These are phyloP conservation scores for Leptosphaerulina australis DNA, from an alignment of 2,329 filamentous ascomycete species.

Conservation along the genomic window DNA sequence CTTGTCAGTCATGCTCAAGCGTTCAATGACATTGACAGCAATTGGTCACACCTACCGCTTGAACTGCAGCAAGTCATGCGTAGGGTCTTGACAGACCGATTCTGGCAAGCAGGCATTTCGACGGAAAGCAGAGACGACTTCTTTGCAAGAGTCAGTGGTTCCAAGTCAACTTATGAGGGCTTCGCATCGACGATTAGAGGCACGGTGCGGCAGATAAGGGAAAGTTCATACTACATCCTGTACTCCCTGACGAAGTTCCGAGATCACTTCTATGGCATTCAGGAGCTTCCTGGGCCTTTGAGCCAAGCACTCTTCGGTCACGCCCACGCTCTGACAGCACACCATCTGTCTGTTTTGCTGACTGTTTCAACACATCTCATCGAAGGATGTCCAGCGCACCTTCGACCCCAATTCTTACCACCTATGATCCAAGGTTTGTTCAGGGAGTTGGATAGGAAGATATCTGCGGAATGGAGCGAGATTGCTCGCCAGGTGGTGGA, in stretches of 20 bases:
- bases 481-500: conserved; percentile 64
- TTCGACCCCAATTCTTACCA: conserved; percentile 80
- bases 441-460: conserved; percentile 83
- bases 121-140: conserved; percentile 96
- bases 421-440: conserved; percentile 83
- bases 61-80: conserved; percentile 80
- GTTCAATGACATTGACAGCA: conserved; percentile 77
- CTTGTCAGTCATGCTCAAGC: conserved; percentile 89
- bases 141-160: conserved; percentile 87
- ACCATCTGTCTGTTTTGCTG: conserved; percentile 91
- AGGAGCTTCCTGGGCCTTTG: conserved; percentile 79
- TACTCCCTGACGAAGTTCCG: conserved; percentile 91
- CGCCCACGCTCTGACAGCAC: conserved; percentile 80
- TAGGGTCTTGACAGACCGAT: conserved; percentile 87
- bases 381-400: conserved; percentile 84
- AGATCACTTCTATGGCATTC: conserved; percentile 87
- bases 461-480: conserved; percentile 83
- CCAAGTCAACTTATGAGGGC: conserved; percentile 87
- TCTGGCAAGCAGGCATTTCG: conserved; percentile 98
- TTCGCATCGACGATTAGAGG: conserved; percentile 92
- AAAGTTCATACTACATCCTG: conserved; percentile 91
- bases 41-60: conserved; percentile 77
- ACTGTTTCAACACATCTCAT: conserved; percentile 88
- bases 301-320: conserved; percentile 84
- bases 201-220: conserved; percentile 84